phyloP scores from a whole-genome alignment of 805 yeast genomes.

The Sugiyamaella floridensis region DNA sequence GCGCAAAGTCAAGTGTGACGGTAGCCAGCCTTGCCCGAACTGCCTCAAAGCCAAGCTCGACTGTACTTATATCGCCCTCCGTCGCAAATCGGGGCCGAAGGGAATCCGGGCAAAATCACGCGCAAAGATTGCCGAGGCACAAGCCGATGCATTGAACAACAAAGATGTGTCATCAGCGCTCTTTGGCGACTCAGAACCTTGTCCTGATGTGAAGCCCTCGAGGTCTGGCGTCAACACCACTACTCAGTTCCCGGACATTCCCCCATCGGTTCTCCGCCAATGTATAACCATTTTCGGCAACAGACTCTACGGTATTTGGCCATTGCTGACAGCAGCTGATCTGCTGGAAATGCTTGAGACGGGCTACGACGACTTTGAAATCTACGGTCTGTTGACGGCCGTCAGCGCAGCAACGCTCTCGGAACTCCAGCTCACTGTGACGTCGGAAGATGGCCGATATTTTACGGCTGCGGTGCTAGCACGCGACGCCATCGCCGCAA shows the following conservation, averaged over 20 bases:
- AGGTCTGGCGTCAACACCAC: not conserved
- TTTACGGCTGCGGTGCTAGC: conserved; percentile 3
- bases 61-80: conserved; percentile 8
- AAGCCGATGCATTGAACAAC: not conserved
- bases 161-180: not conserved
- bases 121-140: conserved; percentile 4
- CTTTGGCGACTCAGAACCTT: not conserved
- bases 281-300: conserved; percentile 6
- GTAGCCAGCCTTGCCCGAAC: conserved; percentile 9
- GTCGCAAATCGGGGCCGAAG: conserved; percentile 13
- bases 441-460: conserved; percentile 1
- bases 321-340: conserved; percentile 6
- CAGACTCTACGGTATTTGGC: conserved; percentile 14
- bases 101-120: conserved; percentile 5
- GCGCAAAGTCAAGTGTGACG: conserved; percentile 13
- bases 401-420: conserved; percentile 12
- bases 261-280: not conserved
- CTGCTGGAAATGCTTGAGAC: conserved; percentile 4
- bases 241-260: not conserved
- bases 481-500: conserved; percentile 6
- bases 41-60: conserved; percentile 9
- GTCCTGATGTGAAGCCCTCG: not conserved
- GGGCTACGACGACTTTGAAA: conserved; percentile 1
- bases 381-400: conserved; percentile 7
- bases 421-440: conserved; percentile 7